Evolutionary conservation across 139 green algal species (phyloP), one percentile per base, ranked within the genome.

Genomic region (Closterium sp.): DNA sequence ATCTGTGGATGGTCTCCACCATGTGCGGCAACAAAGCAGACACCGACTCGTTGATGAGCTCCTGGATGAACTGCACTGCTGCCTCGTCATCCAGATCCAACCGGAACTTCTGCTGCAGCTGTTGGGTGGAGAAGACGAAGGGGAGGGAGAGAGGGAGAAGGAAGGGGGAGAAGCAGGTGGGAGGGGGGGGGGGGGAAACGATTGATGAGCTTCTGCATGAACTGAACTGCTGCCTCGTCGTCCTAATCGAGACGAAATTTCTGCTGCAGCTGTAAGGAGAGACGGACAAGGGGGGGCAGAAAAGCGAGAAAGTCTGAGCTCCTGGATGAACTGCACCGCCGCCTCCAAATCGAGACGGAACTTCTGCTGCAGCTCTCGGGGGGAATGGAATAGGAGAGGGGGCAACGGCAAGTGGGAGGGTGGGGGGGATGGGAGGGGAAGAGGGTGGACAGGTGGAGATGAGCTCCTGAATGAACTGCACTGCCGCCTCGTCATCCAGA

Each of bases 171-270:
- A 62, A 7, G 42, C 5, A 62, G 17, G 50, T 70, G 50, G 19
- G 17, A 9, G 38, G 7, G 7, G 38, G 13, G 38, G 38, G 38
- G 13, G 38, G 38, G 38, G 5, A 50, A 50, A 9, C 6, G 38
- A 9, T 7, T 50, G 38, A n/a, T 50, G 38, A 50, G 38, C 38
- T 50, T 91, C 95, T 97, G 97, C 95, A 99, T 97, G 95, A 95
- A 97, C 89, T 97, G 96, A 73, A 98, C 96, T 0, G 98, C 98
- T 42, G 94, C 94, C 94, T n/a, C n/a, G n/a, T n/a, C n/a, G n/a
- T 98, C 98, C 89, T 99, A 97, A n/a, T 99, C 97, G 29, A 98
- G 95, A 9, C 96, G 95, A 86, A 99, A 97, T 95, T 98, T 98
- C 94, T 99, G 97, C 96, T 98, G 96, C 90, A 96, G 21, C 87